phyloP scores from a whole-genome alignment of 192 early-diverging fungal genomes.

The Coemansia sp. region DNA sequence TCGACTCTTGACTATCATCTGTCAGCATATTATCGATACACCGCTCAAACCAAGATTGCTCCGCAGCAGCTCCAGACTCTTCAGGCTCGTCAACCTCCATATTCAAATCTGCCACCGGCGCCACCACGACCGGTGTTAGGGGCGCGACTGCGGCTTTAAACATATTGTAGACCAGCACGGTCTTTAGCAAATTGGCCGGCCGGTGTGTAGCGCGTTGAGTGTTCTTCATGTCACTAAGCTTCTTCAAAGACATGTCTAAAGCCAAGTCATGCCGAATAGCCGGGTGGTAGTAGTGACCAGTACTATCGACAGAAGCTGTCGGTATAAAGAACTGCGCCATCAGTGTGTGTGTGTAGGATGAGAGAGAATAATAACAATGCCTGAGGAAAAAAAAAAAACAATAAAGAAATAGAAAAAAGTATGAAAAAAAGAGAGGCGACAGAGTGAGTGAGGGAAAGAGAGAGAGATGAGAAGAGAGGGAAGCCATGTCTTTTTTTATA shows the following conservation, averaged over 20 bases:
- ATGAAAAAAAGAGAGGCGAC: neutral
- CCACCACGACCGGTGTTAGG: neutral
- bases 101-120: neutral
- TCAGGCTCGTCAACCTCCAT: conserved; percentile 31
- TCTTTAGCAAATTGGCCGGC: conserved; percentile 40
- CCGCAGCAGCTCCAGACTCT: conserved; percentile 24
- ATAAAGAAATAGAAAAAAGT: neutral
- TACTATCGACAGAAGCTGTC: neutral
- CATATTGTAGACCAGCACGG: conserved; percentile 53
- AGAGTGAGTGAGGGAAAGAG: neutral
- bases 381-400: neutral
- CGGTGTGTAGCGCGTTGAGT: conserved; percentile 36
- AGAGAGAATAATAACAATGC: neutral
- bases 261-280: conserved; percentile 32
- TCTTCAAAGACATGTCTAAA: conserved; percentile 42
- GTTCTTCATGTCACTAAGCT: conserved; percentile 45
- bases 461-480: neutral
- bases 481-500: neutral
- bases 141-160: conserved; percentile 28
- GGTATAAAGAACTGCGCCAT: conserved; percentile 28
- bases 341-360: neutral
- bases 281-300: conserved; percentile 22
- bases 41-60: conserved; percentile 57
- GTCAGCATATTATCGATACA: conserved; percentile 47
- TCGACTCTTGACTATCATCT: conserved; percentile 22